These are phyloP conservation scores for Penicillium brasilianum DNA, from an alignment of 2,329 filamentous ascomycete species.

Conservation along the genomic window DNA sequence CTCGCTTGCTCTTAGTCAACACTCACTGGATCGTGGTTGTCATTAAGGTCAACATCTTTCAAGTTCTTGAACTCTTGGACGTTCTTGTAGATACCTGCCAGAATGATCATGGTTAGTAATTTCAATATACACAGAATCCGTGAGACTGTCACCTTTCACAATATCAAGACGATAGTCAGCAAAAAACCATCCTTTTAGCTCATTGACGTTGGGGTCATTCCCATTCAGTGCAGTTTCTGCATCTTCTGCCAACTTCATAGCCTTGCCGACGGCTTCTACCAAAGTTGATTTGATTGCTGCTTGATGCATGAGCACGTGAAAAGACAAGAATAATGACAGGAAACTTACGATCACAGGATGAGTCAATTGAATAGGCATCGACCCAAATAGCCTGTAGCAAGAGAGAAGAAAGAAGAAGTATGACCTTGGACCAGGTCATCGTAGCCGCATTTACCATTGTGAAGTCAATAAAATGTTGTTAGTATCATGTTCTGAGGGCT, in stretches of 20 bases:
- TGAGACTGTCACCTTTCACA: neutral
- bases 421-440: neutral
- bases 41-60: neutral
- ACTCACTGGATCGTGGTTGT: neutral
- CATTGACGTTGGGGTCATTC: neutral
- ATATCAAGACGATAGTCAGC: neutral
- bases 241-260: neutral
- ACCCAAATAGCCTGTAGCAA: neutral
- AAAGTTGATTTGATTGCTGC: neutral
- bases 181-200: neutral
- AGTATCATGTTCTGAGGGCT: neutral
- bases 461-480: neutral
- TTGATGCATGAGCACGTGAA: neutral
- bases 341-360: neutral
- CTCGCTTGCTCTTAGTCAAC: neutral
- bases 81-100: neutral
- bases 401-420: neutral
- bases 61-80: neutral
- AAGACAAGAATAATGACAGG: neutral
- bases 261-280: neutral
- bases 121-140: neutral
- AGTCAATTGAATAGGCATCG: neutral
- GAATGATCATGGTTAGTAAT: neutral
- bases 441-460: neutral
- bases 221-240: neutral